These are phyloP conservation scores for Luzula sylvatica DNA, from an alignment of 176 grass and related monocot genomes.

Conservation along the genomic window DNA sequence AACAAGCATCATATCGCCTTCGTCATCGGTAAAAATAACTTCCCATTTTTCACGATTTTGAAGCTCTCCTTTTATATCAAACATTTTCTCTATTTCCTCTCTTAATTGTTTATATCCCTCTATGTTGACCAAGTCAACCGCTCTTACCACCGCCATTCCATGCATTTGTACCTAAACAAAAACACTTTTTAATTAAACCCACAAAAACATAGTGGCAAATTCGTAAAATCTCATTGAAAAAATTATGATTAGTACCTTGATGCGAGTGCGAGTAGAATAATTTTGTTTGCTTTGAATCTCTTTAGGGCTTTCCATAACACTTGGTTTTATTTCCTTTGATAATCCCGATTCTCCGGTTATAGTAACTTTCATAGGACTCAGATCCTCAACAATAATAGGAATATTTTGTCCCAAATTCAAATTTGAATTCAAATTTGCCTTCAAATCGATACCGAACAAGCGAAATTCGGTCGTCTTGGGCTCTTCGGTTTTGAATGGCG, in stretches of 20 bases:
- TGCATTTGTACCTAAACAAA: conserved; percentile 80
- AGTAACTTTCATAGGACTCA: background rate
- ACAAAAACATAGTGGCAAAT: background rate
- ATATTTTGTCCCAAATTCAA: background rate
- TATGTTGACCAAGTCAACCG: conserved; percentile 52
- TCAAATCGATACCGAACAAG: conserved; percentile 25
- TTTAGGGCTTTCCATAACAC: conserved; percentile 10
- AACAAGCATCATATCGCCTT: conserved; percentile 44
- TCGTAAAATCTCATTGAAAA: background rate
- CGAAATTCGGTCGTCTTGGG: conserved; percentile 19
- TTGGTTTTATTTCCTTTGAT: conserved; percentile 22
- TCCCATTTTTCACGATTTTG: conserved; percentile 48
- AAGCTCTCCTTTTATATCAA: conserved; percentile 61
- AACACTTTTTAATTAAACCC: background rate
- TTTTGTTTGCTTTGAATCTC: conserved; percentile 32
- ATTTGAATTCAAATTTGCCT: conserved; percentile 16
- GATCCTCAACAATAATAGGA: conserved; percentile 16
- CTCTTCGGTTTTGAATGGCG: conserved; percentile 5
- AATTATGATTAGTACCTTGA: conserved; percentile 20
- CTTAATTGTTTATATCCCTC: conserved; percentile 49
- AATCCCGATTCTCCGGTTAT: conserved; percentile 10
- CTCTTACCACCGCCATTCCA: conserved; percentile 67
- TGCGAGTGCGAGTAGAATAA: conserved; percentile 24
- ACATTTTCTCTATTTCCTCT: conserved; percentile 62
- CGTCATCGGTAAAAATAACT: conserved; percentile 59